A percentile compares a stretch with the other conserved stretches of the same genome.
These are phyloP conservation scores for Penicillium bovifimosum DNA, from an alignment of 495 filamentous ascomycete species.

Conservation along the genomic window DNA sequence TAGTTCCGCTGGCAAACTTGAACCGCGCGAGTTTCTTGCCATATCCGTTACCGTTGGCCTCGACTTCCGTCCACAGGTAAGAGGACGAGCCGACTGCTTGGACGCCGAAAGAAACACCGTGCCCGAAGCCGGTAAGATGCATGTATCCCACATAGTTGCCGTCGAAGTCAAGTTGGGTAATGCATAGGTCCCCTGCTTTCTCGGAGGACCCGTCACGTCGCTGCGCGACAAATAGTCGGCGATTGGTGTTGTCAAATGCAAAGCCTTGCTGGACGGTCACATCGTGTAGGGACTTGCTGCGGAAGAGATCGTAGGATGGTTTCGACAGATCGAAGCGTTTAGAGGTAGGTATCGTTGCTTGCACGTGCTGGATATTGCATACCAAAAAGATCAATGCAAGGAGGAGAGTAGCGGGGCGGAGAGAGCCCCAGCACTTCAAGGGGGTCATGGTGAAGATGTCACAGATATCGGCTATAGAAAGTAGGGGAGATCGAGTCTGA, in stretches of 20 bases:
- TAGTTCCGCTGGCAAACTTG: constrained; percentile 12
- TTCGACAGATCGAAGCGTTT: constrained; percentile 13
- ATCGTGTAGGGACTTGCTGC: constrained; percentile 11
- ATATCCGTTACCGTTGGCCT: constrained; percentile 17
- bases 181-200: constrained; percentile 13
- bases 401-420: background rate
- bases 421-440: background rate
- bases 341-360: constrained; percentile 5
- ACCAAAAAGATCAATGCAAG: background rate
- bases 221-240: constrained; percentile 16
- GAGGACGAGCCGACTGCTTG: constrained; percentile 12
- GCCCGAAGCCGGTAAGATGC: constrained; percentile 16
- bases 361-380: background rate
- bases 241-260: constrained; percentile 21
- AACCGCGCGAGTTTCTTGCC: constrained; percentile 16
- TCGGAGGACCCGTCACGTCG: constrained; percentile 7
- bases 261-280: constrained; percentile 19
- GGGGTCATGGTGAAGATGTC: background rate
- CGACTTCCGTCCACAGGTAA: constrained; percentile 18
- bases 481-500: too few relatives aligned
- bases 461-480: too few relatives aligned
- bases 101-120: constrained; percentile 16
- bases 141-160: constrained; percentile 17
- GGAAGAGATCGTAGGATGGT: constrained; percentile 15
- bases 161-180: constrained; percentile 20